Base-by-base conservation (phyloP, 2,329 filamentous ascomycete genomes). In the Clonostachys solani region DNA sequence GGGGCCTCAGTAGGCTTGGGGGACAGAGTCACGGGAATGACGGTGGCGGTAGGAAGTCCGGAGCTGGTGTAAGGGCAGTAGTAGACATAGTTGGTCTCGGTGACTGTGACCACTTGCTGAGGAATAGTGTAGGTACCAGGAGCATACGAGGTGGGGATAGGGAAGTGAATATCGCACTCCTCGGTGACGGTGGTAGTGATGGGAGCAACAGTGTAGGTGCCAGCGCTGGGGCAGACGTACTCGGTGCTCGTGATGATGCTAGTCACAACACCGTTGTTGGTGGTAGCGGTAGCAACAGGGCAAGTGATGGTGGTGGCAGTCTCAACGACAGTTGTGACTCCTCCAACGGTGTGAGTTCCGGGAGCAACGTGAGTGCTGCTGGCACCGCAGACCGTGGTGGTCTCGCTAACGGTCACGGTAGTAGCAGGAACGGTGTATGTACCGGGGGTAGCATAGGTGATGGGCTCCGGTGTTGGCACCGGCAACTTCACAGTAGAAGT, bases 351-450 rank as follows among this genome's bases (percentile, higher is more conserved):
- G 75, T 87, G 75, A 40, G 76, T 81, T 60, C 87, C 87, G 49
- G 76, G 55, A 47, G 83, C 71, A 44, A 89, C 73, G 44, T 74
- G 66, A 55, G 85, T 86, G 49, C 80, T 76, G 52, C 80, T 74
- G 45, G 80, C 77, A 56, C 68, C 84, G 65, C 80, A 83, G 52
- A 87, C 84, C 37, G 83, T 87, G 56, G 83, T 86, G 50, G 79
- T 78, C 65, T 82, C 73, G 52, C 75, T 83, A 55, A 91, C 69
- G 51, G 81, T 84, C 54, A 88, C 61, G 52, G 86, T 92, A 56
- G 78, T 86, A 50, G 86, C 84, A 56, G 84, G 83, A 75, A 89
- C 82, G 55, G 86, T 89, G 74, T 90, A 91, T 52, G 78, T 80
- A 66, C 87, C 87, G 33, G 86, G 80, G 42, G 81, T 84, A 46